phyloP scores from a whole-genome alignment of 805 yeast genomes.

The Cyberlindnera xylosilytica region DNA sequence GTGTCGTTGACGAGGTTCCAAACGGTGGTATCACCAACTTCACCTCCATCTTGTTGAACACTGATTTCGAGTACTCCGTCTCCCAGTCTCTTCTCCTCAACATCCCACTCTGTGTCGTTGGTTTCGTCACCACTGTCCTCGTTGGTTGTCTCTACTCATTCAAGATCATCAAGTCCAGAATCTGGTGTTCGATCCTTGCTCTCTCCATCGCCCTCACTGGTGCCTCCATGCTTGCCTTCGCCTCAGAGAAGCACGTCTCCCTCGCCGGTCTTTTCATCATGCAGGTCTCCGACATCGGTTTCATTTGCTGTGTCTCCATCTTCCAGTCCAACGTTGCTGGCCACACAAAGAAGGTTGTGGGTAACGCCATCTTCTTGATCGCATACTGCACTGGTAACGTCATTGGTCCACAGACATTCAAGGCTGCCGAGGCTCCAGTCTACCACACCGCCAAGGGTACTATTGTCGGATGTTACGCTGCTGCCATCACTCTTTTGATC shows the following conservation, averaged over 20 bases:
- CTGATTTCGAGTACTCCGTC: conserved; percentile 15
- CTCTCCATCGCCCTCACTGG: conserved; percentile 27
- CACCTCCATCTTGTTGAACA: conserved; percentile 18
- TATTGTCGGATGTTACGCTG: conserved; percentile 28
- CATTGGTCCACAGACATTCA: conserved; percentile 73
- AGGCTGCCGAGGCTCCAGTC: conserved; percentile 51
- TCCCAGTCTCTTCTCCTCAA: conserved; percentile 22
- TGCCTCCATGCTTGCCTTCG: conserved; percentile 32
- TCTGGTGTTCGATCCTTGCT: conserved; percentile 24
- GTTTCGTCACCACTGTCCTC: conserved; percentile 23
- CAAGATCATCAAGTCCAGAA: conserved; percentile 22
- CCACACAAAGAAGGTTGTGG: conserved; percentile 65
- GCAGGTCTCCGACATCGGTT: conserved; percentile 35
- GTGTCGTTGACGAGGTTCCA: conserved; percentile 41
- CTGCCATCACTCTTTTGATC: conserved; percentile 37
- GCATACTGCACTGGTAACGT: conserved; percentile 68
- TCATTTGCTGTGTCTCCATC: conserved; percentile 32
- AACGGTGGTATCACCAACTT: conserved; percentile 44
- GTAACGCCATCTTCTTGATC: conserved; percentile 56
- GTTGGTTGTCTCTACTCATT: conserved; percentile 28
- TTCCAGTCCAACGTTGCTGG: conserved; percentile 60
- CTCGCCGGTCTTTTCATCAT: conserved; percentile 29
- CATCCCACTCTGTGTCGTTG: conserved; percentile 35
- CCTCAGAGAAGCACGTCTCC: conserved; percentile 26
- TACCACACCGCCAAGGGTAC: conserved; percentile 52